A percentile compares a stretch with the other conserved stretches of the same genome.
phyloP scores from a whole-genome alignment of 2,329 filamentous ascomycete genomes.

The Colletotrichum noveboracense region DNA sequence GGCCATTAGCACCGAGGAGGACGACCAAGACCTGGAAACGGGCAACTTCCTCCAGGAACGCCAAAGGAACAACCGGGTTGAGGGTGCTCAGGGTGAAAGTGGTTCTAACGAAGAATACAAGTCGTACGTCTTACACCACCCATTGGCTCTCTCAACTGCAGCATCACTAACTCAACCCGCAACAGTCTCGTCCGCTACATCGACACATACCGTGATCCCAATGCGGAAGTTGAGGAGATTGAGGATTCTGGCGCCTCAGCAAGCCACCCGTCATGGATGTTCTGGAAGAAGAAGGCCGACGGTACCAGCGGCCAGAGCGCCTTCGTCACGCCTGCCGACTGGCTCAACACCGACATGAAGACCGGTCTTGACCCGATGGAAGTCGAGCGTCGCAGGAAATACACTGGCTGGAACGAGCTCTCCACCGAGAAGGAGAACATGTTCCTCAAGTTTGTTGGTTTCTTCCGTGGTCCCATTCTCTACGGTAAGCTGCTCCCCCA shows the following conservation, averaged over 20 bases:
- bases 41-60: slow-evolving; percentile 23
- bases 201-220: slow-evolving; percentile 41
- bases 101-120: slow-evolving; percentile 20
- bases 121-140: slow-evolving; percentile 16
- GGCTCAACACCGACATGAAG: slow-evolving; percentile 71
- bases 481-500: slow-evolving; percentile 62
- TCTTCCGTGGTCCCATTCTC: slow-evolving; percentile 78
- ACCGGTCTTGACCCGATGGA: slow-evolving; percentile 64
- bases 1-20: slow-evolving; percentile 19
- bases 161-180: neutral
- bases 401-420: slow-evolving; percentile 74
- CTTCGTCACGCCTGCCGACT: slow-evolving; percentile 66
- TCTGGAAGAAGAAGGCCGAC: slow-evolving; percentile 33
- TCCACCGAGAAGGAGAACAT: slow-evolving; percentile 77
- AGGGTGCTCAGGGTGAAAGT: slow-evolving; percentile 12
- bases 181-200: slow-evolving; percentile 34
- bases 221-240: slow-evolving; percentile 32
- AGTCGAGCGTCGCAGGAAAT: slow-evolving; percentile 69
- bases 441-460: slow-evolving; percentile 75
- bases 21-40: slow-evolving; percentile 21
- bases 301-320: slow-evolving; percentile 31
- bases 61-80: slow-evolving; percentile 20
- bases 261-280: slow-evolving; percentile 40
- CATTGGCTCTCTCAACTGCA: neutral
- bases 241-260: slow-evolving; percentile 28